A percentile compares a stretch with the other conserved stretches of the same genome.
phyloP scores from a whole-genome alignment of 176 grass and related monocot genomes.

The Chrysopogon serrulatus region DNA sequence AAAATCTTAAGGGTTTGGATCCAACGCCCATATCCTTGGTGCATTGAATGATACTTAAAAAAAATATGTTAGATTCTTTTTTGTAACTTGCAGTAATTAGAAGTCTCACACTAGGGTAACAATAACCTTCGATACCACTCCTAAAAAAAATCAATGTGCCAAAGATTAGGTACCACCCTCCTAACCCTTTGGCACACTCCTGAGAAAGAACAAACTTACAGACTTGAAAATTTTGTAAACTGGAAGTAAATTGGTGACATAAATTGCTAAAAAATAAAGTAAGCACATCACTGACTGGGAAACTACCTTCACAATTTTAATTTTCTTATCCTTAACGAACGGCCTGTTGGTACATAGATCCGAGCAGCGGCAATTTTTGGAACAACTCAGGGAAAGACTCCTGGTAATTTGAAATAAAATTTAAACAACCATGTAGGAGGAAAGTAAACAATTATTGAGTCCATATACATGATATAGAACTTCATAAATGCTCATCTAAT shows the following conservation, averaged over 20 bases:
- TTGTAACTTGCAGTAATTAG: too few species aligned
- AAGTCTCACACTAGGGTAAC: too few species aligned
- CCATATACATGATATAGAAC: neutral
- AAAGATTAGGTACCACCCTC: neutral
- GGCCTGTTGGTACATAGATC: constrained; percentile 85
- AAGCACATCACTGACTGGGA: constrained; percentile 6
- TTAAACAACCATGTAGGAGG: neutral
- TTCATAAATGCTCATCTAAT: neutral
- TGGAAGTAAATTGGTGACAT: neutral
- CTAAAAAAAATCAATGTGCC: neutral
- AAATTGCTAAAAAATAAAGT: neutral
- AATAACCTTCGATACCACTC: too few species aligned
- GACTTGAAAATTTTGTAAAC: neutral
- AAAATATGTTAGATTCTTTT: too few species aligned
- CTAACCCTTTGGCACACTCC: too few species aligned
- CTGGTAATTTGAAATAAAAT: constrained; percentile 21
- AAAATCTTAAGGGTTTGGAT: neutral
- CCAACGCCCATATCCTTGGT: too few species aligned
- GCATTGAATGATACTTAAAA: too few species aligned
- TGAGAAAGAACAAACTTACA: neutral
- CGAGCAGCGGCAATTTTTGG: constrained; percentile 80
- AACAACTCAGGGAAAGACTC: constrained; percentile 88
- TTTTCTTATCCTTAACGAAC: constrained; percentile 92
- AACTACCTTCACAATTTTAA: constrained; percentile 92
- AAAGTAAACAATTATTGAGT: neutral